phyloP scores from a whole-genome alignment of 257 asterid species.

The Prunella vulgaris region DNA sequence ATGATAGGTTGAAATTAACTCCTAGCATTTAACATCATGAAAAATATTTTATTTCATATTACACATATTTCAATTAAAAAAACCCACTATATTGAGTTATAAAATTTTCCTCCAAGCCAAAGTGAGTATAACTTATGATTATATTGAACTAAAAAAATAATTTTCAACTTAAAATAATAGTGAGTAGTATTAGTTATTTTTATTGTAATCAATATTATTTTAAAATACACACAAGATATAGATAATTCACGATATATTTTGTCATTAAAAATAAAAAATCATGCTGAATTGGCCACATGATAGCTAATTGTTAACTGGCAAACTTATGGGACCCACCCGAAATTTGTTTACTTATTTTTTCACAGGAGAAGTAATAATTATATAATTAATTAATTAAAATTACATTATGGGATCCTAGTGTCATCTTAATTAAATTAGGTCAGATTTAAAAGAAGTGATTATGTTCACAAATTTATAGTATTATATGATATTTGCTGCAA shows the following conservation, averaged over 20 bases:
- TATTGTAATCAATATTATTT: too few relatives aligned
- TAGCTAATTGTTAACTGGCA: neutral
- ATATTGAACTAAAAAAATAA: too few relatives aligned
- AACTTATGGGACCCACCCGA: neutral
- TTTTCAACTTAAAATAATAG: too few relatives aligned
- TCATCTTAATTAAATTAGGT: slow-evolving; percentile 16
- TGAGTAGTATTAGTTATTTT: too few relatives aligned
- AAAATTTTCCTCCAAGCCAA: neutral
- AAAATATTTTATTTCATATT: too few relatives aligned
- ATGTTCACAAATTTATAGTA: neutral
- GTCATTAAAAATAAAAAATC: neutral
- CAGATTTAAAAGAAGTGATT: slow-evolving; percentile 9
- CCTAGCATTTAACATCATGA: too few relatives aligned
- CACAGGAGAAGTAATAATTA: neutral
- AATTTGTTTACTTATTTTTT: neutral
- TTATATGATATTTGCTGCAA: neutral
- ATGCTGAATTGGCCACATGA: neutral
- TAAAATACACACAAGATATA: too few relatives aligned
- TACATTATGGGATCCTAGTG: slow-evolving; percentile 2
- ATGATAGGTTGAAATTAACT: too few relatives aligned
- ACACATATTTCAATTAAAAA: too few relatives aligned
- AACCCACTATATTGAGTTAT: neutral
- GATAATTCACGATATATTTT: too few relatives aligned
- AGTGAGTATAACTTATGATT: too few relatives aligned
- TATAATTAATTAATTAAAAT: slow-evolving; percentile 8